These are phyloP conservation scores for Mycena kentingensis DNA, from an alignment of 768 basidiomycete genomes.

Conservation along the genomic window DNA sequence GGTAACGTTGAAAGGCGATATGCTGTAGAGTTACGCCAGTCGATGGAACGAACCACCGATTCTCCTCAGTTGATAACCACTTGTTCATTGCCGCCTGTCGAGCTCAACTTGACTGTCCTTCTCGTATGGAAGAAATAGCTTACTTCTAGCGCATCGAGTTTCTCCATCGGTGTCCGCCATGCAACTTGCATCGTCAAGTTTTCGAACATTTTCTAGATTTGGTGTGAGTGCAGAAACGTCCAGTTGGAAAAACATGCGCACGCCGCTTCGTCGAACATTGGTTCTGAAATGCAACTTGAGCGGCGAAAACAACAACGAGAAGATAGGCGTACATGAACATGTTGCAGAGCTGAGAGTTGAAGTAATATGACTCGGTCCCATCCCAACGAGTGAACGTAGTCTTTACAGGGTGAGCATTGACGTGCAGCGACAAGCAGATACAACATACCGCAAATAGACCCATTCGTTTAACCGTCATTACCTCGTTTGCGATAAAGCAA, in stretches of 20 bases:
- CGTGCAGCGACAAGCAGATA: neutral
- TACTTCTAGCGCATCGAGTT: conserved; percentile 74
- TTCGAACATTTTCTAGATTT: conserved; percentile 63
- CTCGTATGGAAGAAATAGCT: no score
- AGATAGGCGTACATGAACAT: conserved; percentile 88
- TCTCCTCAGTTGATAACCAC: conserved; percentile 79
- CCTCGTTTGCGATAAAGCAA: conserved; percentile 75
- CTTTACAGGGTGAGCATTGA: conserved; percentile 26
- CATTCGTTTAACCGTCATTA: conserved; percentile 77
- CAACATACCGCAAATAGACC: conserved; percentile 67
- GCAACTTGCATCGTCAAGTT: conserved; percentile 68
- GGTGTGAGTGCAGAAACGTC: conserved; percentile 15
- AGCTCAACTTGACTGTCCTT: no score
- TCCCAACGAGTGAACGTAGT: conserved; percentile 73
- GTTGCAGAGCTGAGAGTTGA: conserved; percentile 73
- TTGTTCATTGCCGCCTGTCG: conserved; percentile 62
- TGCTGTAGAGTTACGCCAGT: conserved; percentile 65
- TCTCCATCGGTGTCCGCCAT: conserved; percentile 73
- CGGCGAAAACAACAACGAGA: conserved; percentile 26
- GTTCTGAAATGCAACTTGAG: conserved; percentile 41
- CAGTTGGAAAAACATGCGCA: conserved; percentile 32
- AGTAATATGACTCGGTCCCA: conserved; percentile 80
- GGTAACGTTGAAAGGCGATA: conserved; percentile 64
- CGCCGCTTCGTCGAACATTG: conserved; percentile 74
- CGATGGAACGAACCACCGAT: conserved; percentile 73